phyloP scores from a whole-genome alignment of 345 rosid species.

The Lepidium aucheri region DNA sequence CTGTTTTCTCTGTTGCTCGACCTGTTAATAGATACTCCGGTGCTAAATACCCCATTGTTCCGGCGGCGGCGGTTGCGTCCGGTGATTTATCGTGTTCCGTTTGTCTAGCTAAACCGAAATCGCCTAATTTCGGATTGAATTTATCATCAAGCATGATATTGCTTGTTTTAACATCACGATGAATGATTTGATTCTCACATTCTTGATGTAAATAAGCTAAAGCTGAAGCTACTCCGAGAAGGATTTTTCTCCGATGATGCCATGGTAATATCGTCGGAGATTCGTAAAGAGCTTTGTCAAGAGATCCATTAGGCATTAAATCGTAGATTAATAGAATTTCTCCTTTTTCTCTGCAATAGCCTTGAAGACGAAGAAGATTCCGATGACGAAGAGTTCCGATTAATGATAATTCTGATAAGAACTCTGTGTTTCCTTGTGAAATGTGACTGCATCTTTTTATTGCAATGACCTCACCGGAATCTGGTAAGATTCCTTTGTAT shows the following conservation, averaged over 20 bases:
- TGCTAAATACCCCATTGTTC: conserved; percentile 98
- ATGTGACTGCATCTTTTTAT: conserved; percentile 86
- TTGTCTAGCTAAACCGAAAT: conserved; percentile 88
- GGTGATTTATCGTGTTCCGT: conserved; percentile 88
- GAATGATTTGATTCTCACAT: conserved; percentile 94
- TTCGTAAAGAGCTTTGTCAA: conserved; percentile 88
- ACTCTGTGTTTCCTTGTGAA: conserved; percentile 81
- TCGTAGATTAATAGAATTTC: conserved; percentile 86
- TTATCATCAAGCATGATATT: conserved; percentile 87
- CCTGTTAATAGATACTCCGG: conserved; percentile 92
- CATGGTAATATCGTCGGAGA: conserved; percentile 65
- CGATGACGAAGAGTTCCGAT: conserved; percentile 89
- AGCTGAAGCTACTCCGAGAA: conserved; percentile 88
- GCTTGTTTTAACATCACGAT: conserved; percentile 84
- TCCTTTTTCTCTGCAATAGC: conserved; percentile 91
- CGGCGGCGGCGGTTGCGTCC: conserved; percentile 91
- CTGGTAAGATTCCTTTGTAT: conserved; percentile 65
- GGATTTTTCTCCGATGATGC: conserved; percentile 60
- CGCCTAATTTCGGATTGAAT: conserved; percentile 83
- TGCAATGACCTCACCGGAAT: conserved; percentile 71
- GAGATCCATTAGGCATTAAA: conserved; percentile 90
- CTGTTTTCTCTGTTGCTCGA: conserved; percentile 84
- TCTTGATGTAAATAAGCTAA: conserved; percentile 93
- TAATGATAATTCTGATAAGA: conserved; percentile 71
- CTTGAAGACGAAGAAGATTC: conserved; percentile 84